Base-by-base conservation (phyloP, 2,329 filamentous ascomycete genomes). In the Talaromyces sp. region DNA sequence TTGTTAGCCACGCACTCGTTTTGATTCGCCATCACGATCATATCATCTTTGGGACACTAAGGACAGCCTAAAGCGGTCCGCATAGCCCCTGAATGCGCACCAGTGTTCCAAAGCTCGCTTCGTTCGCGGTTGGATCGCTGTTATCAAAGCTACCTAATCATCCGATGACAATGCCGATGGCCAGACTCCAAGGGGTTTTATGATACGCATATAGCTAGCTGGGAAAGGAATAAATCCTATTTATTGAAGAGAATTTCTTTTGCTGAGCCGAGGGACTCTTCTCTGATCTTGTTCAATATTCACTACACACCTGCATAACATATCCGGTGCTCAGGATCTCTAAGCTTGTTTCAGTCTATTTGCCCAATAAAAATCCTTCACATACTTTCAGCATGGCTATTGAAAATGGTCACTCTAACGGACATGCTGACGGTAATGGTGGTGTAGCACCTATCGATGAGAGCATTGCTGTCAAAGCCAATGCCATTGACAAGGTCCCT, bases 401-500 rank as follows among this genome's bases (percentile, higher is more conserved):
- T 43, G 22, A 58, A 22, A 66, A 58, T 15, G 33, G 49, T 37
- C 52, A 31, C 15, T 22, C 47, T 3, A 49, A 49, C 45, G 60
- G 60, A 27, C 33, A 62, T 54, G 54, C 33, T 13, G 22, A 33
- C 50, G 37, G 41, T 25, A 62, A 67, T 41, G 54, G 59, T 13
- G 54, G 11, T 19, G 50, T n/a, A 41, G 27, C 64, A 22, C 31
- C 45, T 58, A 15, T 65, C 11, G 60, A 67, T 57, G 54, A 66
- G 33, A 66, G 52, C 63, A 66, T 66, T 27, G 66, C 62, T 17
- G 50, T 65, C 49, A 62, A 60, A 41, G 31, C 70, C 10, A 72
- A 67, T 54, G 70, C 66, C 22, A 65, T 69, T 7, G 61, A 71
- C 19, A 43, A 68, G 37, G 65, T 73, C 33, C 66, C 68, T 9